Conservation (phyloP, 305 asterid genomes). For the Fraxinus dipetala region DNA sequence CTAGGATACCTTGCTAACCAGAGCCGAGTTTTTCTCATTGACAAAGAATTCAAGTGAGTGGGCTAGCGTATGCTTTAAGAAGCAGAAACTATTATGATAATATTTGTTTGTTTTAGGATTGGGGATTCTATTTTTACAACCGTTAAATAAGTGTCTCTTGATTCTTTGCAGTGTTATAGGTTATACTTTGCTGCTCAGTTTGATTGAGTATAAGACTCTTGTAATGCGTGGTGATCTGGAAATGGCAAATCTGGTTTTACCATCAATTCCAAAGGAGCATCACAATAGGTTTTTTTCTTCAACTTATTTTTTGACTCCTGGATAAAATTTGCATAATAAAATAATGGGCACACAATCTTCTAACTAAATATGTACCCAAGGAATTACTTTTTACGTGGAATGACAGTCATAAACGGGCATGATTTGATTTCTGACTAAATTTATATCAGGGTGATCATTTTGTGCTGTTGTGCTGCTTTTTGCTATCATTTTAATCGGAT, state of each 20-base stretch:
- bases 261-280: conserved; percentile 91
- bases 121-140: conserved; percentile 2
- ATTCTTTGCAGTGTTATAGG: conserved; percentile 71
- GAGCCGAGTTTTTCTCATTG: conserved; percentile 86
- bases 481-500: not conserved
- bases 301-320: conserved; percentile 7
- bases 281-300: conserved; percentile 61
- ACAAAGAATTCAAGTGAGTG: conserved; percentile 97
- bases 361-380: not conserved
- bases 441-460: not conserved
- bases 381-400: not conserved
- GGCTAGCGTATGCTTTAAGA: conserved; percentile 5
- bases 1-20: conserved; percentile 96
- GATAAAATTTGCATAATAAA: not conserved
- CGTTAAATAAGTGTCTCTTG: conserved; percentile 11
- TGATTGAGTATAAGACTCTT: conserved; percentile 97
- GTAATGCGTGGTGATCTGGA: conserved; percentile 97
- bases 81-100: conserved; percentile 16
- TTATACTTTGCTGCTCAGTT: conserved; percentile 78
- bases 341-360: not conserved
- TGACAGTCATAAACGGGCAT: not conserved
- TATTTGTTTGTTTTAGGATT: conserved; percentile 5
- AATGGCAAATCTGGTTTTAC: conserved; percentile 76
- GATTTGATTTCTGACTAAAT: not conserved
- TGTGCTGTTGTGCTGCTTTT: not conserved